A percentile compares a stretch with the other conserved stretches of the same genome.
Evolutionary conservation across 306 rosid species (phyloP).

Genomic region (Casuarina glauca): DNA sequence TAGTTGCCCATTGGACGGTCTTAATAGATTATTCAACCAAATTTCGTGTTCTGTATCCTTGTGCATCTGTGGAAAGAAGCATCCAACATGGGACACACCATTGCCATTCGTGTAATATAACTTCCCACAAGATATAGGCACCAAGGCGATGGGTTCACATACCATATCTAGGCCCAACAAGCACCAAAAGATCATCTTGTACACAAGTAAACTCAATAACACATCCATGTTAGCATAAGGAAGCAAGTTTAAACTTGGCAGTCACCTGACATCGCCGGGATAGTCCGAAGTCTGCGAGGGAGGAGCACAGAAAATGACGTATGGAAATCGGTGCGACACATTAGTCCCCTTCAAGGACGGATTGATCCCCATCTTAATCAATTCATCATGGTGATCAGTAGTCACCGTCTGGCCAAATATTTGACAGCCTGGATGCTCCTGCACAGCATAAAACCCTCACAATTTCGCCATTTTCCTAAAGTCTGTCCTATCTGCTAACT

Average conservation of each 20-base stretch:
- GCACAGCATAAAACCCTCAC: conserved; percentile 8
- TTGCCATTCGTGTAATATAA: background rate
- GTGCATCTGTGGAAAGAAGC: background rate
- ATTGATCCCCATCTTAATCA: conserved; percentile 60
- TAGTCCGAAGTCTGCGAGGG: conserved; percentile 70
- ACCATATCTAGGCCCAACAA: background rate
- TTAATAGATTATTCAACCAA: background rate
- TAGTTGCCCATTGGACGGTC: background rate
- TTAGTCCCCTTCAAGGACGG: conserved; percentile 74
- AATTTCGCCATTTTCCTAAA: background rate
- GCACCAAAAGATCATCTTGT: conserved; percentile 7
- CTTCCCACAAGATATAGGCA: background rate
- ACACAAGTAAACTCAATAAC: background rate
- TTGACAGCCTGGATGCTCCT: conserved; percentile 77
- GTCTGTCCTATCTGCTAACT: background rate
- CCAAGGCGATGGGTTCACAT: background rate
- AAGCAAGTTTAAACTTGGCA: background rate
- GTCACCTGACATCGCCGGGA: conserved; percentile 77
- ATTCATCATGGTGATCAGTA: conserved; percentile 75
- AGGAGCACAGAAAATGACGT: conserved; percentile 87
- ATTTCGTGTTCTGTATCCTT: background rate
- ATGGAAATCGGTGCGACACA: conserved; percentile 50
- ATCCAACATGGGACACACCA: background rate
- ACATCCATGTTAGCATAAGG: background rate
- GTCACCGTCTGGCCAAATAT: conserved; percentile 83